phyloP scores from a whole-genome alignment of 345 rosid genomes.

The Syzygium jambos region DNA sequence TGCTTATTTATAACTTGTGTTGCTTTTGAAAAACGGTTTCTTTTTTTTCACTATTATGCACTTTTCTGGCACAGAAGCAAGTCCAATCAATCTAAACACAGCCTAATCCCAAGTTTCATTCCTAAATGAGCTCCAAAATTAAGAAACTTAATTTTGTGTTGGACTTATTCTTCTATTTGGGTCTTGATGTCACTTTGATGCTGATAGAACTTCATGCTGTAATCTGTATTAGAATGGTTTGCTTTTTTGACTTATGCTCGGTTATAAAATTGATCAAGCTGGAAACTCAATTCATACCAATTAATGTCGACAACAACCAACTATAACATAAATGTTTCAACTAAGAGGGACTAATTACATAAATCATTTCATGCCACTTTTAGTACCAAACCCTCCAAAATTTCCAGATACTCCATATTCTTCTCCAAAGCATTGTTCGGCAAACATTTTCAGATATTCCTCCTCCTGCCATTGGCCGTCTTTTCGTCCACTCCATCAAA shows the following conservation, averaged over 20 bases:
- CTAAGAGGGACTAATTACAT: no score
- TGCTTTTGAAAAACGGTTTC: background rate
- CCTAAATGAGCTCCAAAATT: background rate
- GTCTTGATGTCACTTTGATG: no score
- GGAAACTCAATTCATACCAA: no score
- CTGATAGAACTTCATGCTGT: no score
- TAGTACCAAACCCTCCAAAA: background rate
- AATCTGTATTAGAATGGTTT: no score
- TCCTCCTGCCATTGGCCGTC: background rate
- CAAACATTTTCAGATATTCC: background rate
- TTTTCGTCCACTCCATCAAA: background rate
- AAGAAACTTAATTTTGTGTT: background rate
- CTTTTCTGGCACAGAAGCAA: background rate
- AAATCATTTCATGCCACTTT: background rate
- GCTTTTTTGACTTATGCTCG: no score
- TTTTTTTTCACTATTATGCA: background rate
- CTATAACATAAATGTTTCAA: no score
- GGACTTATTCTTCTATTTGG: no score
- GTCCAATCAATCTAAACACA: background rate
- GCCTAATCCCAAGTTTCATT: background rate
- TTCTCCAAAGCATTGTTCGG: background rate
- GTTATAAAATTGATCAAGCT: no score
- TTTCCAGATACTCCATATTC: background rate
- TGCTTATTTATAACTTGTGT: fast-evolving
- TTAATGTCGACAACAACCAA: no score